Conservation (phyloP, 805 yeast genomes). For the Yarrowia deformans region DNA sequence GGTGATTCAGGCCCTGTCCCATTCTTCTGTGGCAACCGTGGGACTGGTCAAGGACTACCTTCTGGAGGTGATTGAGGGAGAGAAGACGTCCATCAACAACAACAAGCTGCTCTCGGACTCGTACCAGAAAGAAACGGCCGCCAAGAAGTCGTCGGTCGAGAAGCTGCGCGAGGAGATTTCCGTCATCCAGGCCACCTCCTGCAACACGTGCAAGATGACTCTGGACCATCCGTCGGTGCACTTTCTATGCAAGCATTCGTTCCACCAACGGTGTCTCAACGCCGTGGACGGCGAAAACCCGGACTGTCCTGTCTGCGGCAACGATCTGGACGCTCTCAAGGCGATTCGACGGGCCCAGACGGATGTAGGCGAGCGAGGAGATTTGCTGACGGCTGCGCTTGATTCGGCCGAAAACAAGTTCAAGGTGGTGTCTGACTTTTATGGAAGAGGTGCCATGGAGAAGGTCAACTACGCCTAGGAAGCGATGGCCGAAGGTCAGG, state of each 20-base stretch:
- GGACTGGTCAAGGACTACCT: conserved; percentile 77
- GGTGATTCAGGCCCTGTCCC: conserved; percentile 70
- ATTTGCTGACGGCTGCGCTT: conserved; percentile 66
- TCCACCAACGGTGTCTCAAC: conserved; percentile 78
- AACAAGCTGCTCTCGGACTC: conserved; percentile 70
- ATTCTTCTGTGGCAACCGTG: conserved; percentile 67
- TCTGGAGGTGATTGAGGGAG: conserved; percentile 64
- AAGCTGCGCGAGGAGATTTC: conserved; percentile 58
- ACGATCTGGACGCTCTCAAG: conserved; percentile 71
- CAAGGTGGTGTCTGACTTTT: conserved; percentile 76
- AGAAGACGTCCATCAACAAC: conserved; percentile 69
- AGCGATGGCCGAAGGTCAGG: not conserved
- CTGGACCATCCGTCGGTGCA: conserved; percentile 82
- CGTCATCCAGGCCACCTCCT: conserved; percentile 66
- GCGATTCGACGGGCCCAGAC: conserved; percentile 66
- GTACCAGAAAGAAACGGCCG: conserved; percentile 69
- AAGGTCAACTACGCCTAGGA: conserved; percentile 10
- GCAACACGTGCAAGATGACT: conserved; percentile 68
- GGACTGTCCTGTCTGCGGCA: conserved; percentile 78
- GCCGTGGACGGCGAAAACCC: conserved; percentile 45
- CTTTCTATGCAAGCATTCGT: conserved; percentile 86
- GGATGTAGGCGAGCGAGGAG: conserved; percentile 66
- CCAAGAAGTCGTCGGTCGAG: conserved; percentile 61
- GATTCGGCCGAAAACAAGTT: conserved; percentile 65
- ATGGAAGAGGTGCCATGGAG: conserved; percentile 84